phyloP scores from a whole-genome alignment of 2,329 filamentous ascomycete species.

The Tolypocladium album region DNA sequence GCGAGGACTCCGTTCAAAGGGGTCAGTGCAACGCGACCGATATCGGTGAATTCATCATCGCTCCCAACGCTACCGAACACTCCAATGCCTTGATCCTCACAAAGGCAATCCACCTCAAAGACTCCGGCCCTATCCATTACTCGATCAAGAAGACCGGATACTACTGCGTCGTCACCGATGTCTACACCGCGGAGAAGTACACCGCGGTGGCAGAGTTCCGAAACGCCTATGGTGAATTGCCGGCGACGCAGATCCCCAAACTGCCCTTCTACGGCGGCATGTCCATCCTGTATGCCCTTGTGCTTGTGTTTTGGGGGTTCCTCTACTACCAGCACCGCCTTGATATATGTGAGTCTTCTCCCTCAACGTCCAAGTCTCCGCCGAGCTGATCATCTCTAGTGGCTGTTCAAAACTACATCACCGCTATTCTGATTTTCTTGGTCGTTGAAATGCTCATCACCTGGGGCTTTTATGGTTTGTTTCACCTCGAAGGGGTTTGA shows the following conservation, averaged over 20 bases:
- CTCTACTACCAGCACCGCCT: slow-evolving; percentile 88
- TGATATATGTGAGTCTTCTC: slow-evolving; percentile 60
- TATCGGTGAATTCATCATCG: slow-evolving; percentile 74
- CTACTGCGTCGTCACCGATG: slow-evolving; percentile 80
- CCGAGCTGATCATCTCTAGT: slow-evolving; percentile 35
- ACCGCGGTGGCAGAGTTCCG: slow-evolving; percentile 79
- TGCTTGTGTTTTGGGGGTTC: slow-evolving; percentile 80
- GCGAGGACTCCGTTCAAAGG: slow-evolving; percentile 54
- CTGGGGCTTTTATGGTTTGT: slow-evolving; percentile 86
- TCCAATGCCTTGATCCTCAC: slow-evolving; percentile 67
- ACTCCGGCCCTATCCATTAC: slow-evolving; percentile 67
- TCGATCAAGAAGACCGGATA: slow-evolving; percentile 84
- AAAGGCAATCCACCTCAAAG: slow-evolving; percentile 70
- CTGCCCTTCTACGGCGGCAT: slow-evolving; percentile 93
- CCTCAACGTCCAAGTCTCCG: background rate
- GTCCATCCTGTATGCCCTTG: slow-evolving; percentile 83
- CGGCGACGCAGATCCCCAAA: slow-evolving; percentile 91
- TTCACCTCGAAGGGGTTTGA: background rate
- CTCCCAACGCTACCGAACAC: slow-evolving; percentile 60
- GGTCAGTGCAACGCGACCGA: slow-evolving; percentile 68
- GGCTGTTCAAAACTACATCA: slow-evolving; percentile 98
- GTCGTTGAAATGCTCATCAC: slow-evolving; percentile 97
- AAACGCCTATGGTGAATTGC: slow-evolving; percentile 92
- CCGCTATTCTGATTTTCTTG: slow-evolving; percentile 87
- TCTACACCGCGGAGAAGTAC: slow-evolving; percentile 59